Evolutionary conservation across 2,329 filamentous ascomycete genomes (phyloP), one percentile per base, ranked within the genome.

Genomic region (Reticulascus tulasneorum): DNA sequence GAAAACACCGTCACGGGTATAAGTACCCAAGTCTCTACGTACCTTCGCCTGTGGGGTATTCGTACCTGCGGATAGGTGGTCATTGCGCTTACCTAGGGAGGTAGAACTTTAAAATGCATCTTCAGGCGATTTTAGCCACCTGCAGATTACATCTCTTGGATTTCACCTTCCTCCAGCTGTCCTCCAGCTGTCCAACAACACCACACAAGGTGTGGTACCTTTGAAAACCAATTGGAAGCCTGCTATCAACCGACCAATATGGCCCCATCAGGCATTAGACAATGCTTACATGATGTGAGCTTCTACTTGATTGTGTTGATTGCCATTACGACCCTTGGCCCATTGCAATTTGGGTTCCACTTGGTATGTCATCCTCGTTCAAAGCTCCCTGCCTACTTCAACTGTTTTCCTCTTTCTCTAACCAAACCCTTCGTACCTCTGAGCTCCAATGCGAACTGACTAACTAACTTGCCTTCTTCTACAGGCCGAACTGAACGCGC

Each of bases 291-390:
- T 45, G 63, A 71, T 50, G 67, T 89, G 37, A 93, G 87, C 23
- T 70, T 78, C 6, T 94, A 88, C 62, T 78, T 97, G 50, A 56
- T 93, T 52, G 77, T 87, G 54, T 66, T 93, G 29, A 75, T 97
- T 37, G 64, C 80, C 42, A 71, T 90, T 40, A 79, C 86, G 27
- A 94, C 89, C 0, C 65, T 96, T 13, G 93, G 91, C 1, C 88
- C 93, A 2, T 75, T 97, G 28, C 88, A 96, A 53, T 98, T 96
- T 57, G 93, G 93, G 45, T 96, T 87, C 63, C 91, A 97, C 62
- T 64, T 97, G 58, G 89, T 93, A 74, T 54, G 66, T 53, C 25
- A 23, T 24, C 30, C 28, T n/a, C n/a, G n/a, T 35, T 21, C 11
- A 33, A 26, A 60, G 12, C 19, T 23, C 4, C 18, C 11, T 25